Evolutionary conservation across 1,284 basidiomycete species (phyloP), one percentile per base, ranked within the genome.

Genomic region (Trametes polyzona): DNA sequence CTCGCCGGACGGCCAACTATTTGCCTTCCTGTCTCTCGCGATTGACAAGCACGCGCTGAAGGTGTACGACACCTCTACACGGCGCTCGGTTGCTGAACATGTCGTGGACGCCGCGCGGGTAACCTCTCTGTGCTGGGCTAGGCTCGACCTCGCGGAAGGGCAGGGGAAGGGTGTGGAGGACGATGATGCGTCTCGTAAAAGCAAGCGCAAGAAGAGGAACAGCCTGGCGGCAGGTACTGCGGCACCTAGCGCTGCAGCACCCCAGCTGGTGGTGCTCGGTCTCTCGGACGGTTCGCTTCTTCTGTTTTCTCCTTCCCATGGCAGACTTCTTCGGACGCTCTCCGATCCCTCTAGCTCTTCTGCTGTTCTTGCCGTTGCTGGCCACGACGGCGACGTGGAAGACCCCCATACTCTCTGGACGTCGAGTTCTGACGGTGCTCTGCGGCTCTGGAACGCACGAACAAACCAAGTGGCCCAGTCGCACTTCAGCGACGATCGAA

Each of bases 31-130:
- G 43, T 86, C 86, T 27, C 78, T 89, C 19, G 82, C 88, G 5
- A 78, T 90, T 46, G 88, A 91, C 76, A 90, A 89, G 69, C 87
- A 90, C 67, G 81, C 87, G 37, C 73, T 91, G 54, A 84, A 86
- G 60, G 78, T 91, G 43, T 88, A 87, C 70, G 80, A 86, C 68
- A 82, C 84, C 4, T 65, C 76, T 14, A 79, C 83, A 10, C 78
- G 78, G 30, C 79, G 81, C 59, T 78, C 83, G 21, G 73, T 83
- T 24, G 81, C 83, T 10, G 86, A 90, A 65, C 76, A 85, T 70
- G 76, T 81, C 14, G 68, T 88, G 29, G 84, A 86, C 32, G 78
- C 75, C 21, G 79, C 80, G 52, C 78, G 83, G 42, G 81, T 86
- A 37, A 80, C 83, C 41, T 73, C 81, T 52, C 68, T 87, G 24